Evolutionary conservation across 805 yeast species (phyloP), one percentile per base, ranked within the genome.

Genomic region (Ogataea nitratoaversa): DNA sequence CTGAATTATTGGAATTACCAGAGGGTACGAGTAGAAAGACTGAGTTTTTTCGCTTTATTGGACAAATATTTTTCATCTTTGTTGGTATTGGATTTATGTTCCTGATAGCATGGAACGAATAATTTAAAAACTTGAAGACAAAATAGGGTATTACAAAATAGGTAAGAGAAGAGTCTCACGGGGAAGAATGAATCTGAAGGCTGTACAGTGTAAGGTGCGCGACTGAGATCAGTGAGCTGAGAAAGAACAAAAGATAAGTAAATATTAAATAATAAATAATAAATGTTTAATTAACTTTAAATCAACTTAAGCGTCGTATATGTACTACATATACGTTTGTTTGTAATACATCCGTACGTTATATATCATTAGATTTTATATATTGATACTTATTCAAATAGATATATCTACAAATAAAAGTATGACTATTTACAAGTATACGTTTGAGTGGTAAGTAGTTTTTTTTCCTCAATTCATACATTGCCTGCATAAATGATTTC

Each of bases 21-120:
- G 44, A 47, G 4, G 60, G 58, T 6, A 58, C 63, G 14, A 50
- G 70, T 11, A 67, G 70, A 48, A 37, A 43, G 7, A 56, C 62
- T 24, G 81, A 72, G 46, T 30, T 67, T 6, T 37, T 49, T 24
- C 68, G 62, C 33, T 74, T 72, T 30, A 4, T 67, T 3, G 53
- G 59, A 3, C 88, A 83, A 55, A 47, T 79, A 30, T 36, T 65
- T 14, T 76, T 74, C 30, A 64, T 79, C 40, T 49, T 68, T 16
- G 58, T 72, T 16, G 90, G 90, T 2, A 68, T 81, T 41, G 66
- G 70, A 1, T 50, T 79, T 47, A 81, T 83, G 84, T 72, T 74
- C 39, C 45, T 54, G 17, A 70, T 75, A 36, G 71, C 76, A 4
- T 69, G 74, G 71, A 62, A 60, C 24, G 76, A 72, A 48, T 69